phyloP scores from a whole-genome alignment of 495 filamentous ascomycete species.

The Hyaloscypha bicolor region DNA sequence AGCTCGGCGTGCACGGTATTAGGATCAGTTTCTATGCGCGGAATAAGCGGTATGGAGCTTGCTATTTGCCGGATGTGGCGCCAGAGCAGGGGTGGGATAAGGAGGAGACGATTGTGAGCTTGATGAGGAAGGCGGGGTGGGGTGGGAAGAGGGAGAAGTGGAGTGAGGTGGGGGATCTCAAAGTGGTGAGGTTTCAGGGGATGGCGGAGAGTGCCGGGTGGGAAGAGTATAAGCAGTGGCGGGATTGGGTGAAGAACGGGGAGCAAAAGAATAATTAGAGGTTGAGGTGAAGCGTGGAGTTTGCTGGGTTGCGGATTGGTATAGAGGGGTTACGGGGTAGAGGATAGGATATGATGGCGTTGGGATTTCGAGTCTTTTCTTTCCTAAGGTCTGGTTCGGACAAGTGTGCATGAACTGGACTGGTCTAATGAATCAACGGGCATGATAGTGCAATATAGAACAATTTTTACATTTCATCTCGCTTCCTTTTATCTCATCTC shows the following conservation, averaged over 20 bases:
- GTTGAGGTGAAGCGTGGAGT: background rate
- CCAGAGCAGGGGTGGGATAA: slow-evolving; percentile 94
- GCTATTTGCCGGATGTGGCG: slow-evolving; percentile 91
- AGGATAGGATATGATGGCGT: slow-evolving; percentile 8
- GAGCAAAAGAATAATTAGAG: background rate
- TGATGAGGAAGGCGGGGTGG: slow-evolving; percentile 97
- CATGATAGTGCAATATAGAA: background rate
- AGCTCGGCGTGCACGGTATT: slow-evolving; percentile 80
- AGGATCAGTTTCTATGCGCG: slow-evolving; percentile 73
- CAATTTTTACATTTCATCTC: background rate
- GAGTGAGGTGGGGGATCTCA: slow-evolving; percentile 71
- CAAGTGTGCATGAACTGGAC: no score
- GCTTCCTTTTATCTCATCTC: background rate
- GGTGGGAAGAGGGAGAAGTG: slow-evolving; percentile 66
- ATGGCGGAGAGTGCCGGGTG: slow-evolving; percentile 69
- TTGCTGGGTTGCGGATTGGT: background rate
- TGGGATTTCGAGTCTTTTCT: slow-evolving; percentile 1
- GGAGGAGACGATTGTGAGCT: slow-evolving; percentile 83
- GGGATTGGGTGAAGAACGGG: slow-evolving; percentile 62
- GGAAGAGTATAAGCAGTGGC: slow-evolving; percentile 74
- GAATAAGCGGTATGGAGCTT: slow-evolving; percentile 71
- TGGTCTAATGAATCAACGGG: background rate
- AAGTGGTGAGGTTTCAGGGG: slow-evolving; percentile 80
- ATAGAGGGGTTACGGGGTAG: background rate
- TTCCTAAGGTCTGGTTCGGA: background rate